Base-by-base conservation (phyloP, 441 rosid genomes). In the Omphalea diandra region DNA sequence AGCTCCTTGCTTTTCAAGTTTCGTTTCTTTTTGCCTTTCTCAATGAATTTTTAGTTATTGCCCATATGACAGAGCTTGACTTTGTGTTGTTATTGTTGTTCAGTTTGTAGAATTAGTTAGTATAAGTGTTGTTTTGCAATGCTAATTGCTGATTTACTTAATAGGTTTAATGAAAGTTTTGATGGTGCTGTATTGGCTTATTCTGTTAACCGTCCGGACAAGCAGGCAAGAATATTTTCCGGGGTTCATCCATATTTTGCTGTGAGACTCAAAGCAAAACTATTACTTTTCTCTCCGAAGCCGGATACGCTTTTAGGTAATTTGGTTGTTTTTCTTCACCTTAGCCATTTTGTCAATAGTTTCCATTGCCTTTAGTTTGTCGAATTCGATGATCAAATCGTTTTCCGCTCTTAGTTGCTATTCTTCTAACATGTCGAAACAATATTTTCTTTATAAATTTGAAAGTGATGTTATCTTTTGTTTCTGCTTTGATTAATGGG, bases 1-100 rank as follows among this genome's bases (percentile, higher is more conserved):
- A 88, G 97, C 77, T 66, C 90, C 73, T 76, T 85, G 33, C 91
- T 92, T 38, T 94, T 94, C 88, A 86, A 85, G 98, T n/a, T 94
- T 74, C 67, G 89, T 82, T 70, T 43, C 72, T 31, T 63, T 31
- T 63, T 46, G 27, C 70, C 59, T 31, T 69, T 46, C 36, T 1
- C 12, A 17, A 18, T 7, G 7, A 49, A 4, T 49, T 2, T 49
- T 18, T 49, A n/a, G 12, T 5, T 49, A 26, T 49, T 49, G 54
- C 8, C 54, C 26, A 49, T 5, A n/a, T 20, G 20, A n/a, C 54
- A 49, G 27, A 49, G 54, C 7, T 40, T 40, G 2, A 40, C 44
- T 40, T 15, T 40, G 44, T 40, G 9, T 40, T 40, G 44, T n/a
- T 50, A 50, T 10, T 50, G 54, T 54, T 24, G 6, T 46, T 0